Evolutionary conservation across 2,329 filamentous ascomycete species (phyloP).

Genomic region (Paramyrothecium sp.): DNA sequence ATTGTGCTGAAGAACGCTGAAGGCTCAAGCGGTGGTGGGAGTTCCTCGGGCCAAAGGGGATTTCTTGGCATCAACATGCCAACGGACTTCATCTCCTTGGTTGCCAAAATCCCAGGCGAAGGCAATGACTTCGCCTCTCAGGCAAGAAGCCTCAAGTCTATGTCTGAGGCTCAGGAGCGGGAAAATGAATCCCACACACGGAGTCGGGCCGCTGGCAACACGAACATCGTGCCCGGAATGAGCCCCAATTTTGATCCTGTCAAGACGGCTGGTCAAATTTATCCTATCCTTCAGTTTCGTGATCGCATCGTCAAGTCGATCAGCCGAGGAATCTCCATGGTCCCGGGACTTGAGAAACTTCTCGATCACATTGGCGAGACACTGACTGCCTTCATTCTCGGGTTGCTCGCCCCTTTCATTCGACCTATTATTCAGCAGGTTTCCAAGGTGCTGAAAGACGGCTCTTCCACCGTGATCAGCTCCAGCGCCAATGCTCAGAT

Average conservation of each 20-base stretch:
- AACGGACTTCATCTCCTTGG: slow-evolving; percentile 66
- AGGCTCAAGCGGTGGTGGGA: slow-evolving; percentile 39
- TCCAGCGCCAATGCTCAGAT: slow-evolving; percentile 73
- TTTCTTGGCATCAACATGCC: slow-evolving; percentile 38
- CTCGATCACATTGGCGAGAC: slow-evolving; percentile 94
- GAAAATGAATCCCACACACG: slow-evolving; percentile 43
- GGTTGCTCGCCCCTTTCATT: slow-evolving; percentile 86
- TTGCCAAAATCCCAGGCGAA: slow-evolving; percentile 72
- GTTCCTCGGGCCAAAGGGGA: slow-evolving; percentile 35
- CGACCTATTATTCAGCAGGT: slow-evolving; percentile 87
- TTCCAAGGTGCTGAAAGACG: slow-evolving; percentile 79
- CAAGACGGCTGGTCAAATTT: slow-evolving; percentile 78
- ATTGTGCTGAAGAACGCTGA: slow-evolving; percentile 69
- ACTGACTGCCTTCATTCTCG: slow-evolving; percentile 86
- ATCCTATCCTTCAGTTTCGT: slow-evolving; percentile 89
- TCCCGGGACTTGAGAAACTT: slow-evolving; percentile 86
- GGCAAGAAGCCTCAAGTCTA: slow-evolving; percentile 60
- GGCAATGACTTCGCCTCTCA: slow-evolving; percentile 66
- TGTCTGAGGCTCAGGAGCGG: slow-evolving; percentile 62
- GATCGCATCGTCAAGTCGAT: slow-evolving; percentile 92
- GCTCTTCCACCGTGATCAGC: slow-evolving; percentile 69
- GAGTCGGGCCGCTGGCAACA: slow-evolving; percentile 41
- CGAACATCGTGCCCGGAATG: slow-evolving; percentile 70
- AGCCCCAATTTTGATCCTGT: slow-evolving; percentile 74
- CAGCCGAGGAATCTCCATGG: slow-evolving; percentile 81